Evolutionary conservation across 2,329 filamentous ascomycete genomes (phyloP).

Genomic region (Nemania diffusa): DNA sequence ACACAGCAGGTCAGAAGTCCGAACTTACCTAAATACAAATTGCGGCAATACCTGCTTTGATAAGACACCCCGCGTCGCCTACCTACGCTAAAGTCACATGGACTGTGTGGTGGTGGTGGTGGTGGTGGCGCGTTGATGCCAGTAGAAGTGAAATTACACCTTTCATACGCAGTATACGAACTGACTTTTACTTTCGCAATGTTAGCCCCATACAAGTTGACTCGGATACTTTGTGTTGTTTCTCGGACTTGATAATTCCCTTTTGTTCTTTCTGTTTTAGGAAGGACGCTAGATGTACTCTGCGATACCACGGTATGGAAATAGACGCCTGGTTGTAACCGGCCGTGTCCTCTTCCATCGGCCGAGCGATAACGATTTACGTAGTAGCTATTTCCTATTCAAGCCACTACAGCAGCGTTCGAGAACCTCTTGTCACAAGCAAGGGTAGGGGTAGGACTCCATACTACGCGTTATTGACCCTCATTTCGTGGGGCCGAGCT

Average conservation of each 20-base stretch:
- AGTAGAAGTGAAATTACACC: conserved; percentile 1
- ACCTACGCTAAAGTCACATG: background rate
- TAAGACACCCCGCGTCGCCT: conserved; percentile 14
- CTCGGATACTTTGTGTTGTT: conserved; percentile 8
- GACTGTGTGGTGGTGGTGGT: conserved; percentile 4
- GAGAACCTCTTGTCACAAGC: conserved; percentile 26
- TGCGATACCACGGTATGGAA: background rate
- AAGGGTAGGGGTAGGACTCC: conserved; percentile 18
- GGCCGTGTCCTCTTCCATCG: background rate
- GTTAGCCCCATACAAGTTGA: too few species aligned
- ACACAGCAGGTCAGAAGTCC: background rate
- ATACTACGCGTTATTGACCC: conserved; percentile 15
- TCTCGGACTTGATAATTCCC: conserved; percentile 9
- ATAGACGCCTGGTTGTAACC: conserved; percentile 3
- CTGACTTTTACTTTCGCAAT: background rate
- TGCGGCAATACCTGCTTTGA: conserved; percentile 5
- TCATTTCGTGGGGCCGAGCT: conserved; percentile 21
- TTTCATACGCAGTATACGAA: conserved; percentile 19
- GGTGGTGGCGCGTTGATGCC: conserved; percentile 1
- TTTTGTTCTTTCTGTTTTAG: conserved; percentile 9
- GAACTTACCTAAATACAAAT: background rate
- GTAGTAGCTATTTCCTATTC: background rate
- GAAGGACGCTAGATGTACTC: conserved; percentile 4
- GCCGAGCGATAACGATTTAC: background rate
- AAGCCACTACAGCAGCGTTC: conserved; percentile 15